phyloP scores from a whole-genome alignment of 164 flowering plant species.

The Macadamia tetraphylla region DNA sequence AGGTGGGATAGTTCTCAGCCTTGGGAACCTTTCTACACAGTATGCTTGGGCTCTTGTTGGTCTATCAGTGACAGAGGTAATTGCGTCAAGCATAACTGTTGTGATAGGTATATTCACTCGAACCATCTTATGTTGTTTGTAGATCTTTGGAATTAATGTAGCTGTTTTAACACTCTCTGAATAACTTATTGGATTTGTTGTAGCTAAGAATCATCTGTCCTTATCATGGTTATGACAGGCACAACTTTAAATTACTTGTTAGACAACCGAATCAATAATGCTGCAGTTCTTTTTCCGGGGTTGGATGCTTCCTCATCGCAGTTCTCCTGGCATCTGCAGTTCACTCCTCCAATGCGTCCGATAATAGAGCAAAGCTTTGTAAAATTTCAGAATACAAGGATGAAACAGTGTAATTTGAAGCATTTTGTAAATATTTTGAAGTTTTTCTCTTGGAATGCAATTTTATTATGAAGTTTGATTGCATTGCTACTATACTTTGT shows the following conservation, averaged over 20 bases:
- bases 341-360: slow-evolving; percentile 70
- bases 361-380: slow-evolving; percentile 51
- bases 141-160: not conserved
- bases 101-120: slow-evolving; percentile 52
- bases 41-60: slow-evolving; percentile 93
- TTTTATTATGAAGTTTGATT: not conserved
- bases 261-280: slow-evolving; percentile 70
- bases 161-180: not conserved
- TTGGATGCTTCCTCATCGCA: slow-evolving; percentile 73
- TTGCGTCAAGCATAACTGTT: slow-evolving; percentile 69
- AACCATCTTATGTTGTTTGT: not conserved
- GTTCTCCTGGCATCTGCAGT: slow-evolving; percentile 74
- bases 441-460: not conserved
- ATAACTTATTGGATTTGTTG: not conserved
- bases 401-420: slow-evolving; percentile 19
- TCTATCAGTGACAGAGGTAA: slow-evolving; percentile 69
- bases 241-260: slow-evolving; percentile 86
- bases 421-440: not conserved
- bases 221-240: slow-evolving; percentile 35
- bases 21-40: slow-evolving; percentile 72
- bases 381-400: slow-evolving; percentile 16
- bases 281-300: slow-evolving; percentile 87
- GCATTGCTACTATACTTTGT: not conserved
- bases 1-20: slow-evolving; percentile 72
- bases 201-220: not conserved